Percentiles rank a stretch among this genome's conserved stretches.
These are phyloP conservation scores for Trichopus zeylanicus DNA, from an alignment of 116 monocot species.

Conservation along the genomic window DNA sequence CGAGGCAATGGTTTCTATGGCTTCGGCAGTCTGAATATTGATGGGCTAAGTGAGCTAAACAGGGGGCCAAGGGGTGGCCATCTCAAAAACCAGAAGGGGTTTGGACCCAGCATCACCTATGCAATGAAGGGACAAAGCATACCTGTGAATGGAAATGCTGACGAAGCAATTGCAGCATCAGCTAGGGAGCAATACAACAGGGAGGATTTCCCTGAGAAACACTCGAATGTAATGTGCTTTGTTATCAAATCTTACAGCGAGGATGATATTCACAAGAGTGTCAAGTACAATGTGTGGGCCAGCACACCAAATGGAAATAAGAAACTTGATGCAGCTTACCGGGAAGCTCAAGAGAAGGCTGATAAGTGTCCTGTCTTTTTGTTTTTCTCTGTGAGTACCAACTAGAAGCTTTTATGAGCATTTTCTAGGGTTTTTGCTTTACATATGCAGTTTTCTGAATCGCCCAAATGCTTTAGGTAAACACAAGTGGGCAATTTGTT, in stretches of 20 bases:
- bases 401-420: background rate
- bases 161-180: constrained; percentile 34
- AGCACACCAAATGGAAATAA: constrained; percentile 95
- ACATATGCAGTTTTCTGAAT: background rate
- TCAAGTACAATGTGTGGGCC: constrained; percentile 93
- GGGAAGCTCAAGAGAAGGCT: constrained; percentile 56
- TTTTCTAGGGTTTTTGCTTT: background rate
- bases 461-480: constrained; percentile 43
- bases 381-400: constrained; percentile 71
- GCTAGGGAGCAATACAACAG: constrained; percentile 56
- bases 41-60: constrained; percentile 65
- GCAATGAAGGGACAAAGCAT: constrained; percentile 42
- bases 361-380: constrained; percentile 60
- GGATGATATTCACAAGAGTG: constrained; percentile 91
- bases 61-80: constrained; percentile 66
- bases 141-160: constrained; percentile 15
- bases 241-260: constrained; percentile 90
- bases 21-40: constrained; percentile 49
- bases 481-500: constrained; percentile 91
- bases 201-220: constrained; percentile 43
- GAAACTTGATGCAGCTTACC: constrained; percentile 79
- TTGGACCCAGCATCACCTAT: constrained; percentile 19
- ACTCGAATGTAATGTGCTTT: constrained; percentile 66
- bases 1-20: constrained; percentile 53
- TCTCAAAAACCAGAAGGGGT: constrained; percentile 37